Evolutionary conservation across 441 rosid genomes (phyloP), one percentile per base, ranked within the genome.

Genomic region (Geranium incanum): DNA sequence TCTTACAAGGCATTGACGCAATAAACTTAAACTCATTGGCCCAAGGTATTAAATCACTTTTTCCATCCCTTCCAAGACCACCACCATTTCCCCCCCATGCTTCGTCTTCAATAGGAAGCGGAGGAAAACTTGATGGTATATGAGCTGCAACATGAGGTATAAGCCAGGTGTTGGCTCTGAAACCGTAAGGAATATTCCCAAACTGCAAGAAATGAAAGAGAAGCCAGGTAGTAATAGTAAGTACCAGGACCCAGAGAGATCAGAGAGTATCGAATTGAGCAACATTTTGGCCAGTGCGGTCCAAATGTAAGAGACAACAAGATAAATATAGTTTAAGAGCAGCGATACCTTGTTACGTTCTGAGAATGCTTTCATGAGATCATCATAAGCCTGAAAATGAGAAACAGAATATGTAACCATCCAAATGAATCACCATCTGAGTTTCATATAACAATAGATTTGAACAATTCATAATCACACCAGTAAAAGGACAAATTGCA

Each of bases 51-150:
- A 76, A 66, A 62, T 83, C 88, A 75, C 85, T 75, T 79, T 84
- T 85, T 43, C 86, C 82, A 67, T 83, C 87, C 71, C 84, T 74
- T 72, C 88, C 91, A 45, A 77, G 84, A 21, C 92, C 92, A 67
- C 95, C 95, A 0, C 92, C 92, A 79, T 81, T 70, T 57, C 95
- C 95, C 74, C 89, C 89, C 95, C 95, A 89, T 13, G 86, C 86
- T 75, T 70, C 92, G 76, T 89, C 95, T 70, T 89, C 95, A 81
- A 82, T 71, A 0, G 91, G 95, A 73, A 89, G 89, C 6, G 86
- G 78, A 8, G 87, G 89, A 77, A 87, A 87, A 68, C 73, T 78
- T 57, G 85, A 80, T n/a, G 87, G 92, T 68, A 78, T 83, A 77
- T 86, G 89, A 23, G 85, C 85, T 65, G 85, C 89, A 73, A 83